Conservation (phyloP, 495 filamentous ascomycete species). For the Penicillium angulare region DNA sequence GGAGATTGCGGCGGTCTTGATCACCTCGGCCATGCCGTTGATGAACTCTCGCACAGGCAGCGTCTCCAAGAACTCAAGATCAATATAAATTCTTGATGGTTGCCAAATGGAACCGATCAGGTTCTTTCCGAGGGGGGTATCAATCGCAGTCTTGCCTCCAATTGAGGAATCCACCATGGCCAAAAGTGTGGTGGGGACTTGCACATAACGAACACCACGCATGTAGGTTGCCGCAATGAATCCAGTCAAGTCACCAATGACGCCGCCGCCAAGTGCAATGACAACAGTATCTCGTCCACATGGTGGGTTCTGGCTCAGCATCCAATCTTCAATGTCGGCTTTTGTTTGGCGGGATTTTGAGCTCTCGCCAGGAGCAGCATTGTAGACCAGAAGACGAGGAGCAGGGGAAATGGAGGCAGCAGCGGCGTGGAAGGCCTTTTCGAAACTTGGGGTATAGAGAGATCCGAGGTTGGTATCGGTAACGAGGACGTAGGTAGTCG, state of each 20-base stretch:
- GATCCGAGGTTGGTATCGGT: slow-evolving; percentile 90
- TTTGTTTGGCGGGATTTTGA: slow-evolving; percentile 93
- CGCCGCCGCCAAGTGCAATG: slow-evolving; percentile 93
- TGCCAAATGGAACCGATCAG: slow-evolving; percentile 97
- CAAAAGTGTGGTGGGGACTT: slow-evolving; percentile 91
- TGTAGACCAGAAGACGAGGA: slow-evolving; percentile 75
- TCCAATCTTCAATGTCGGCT: slow-evolving; percentile 95
- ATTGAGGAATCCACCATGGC: slow-evolving; percentile 99
- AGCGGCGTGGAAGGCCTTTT: slow-evolving; percentile 62
- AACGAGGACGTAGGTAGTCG: slow-evolving; percentile 92
- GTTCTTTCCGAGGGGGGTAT: slow-evolving; percentile 96
- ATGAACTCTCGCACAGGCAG: slow-evolving; percentile 91
- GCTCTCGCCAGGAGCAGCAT: slow-evolving; percentile 86
- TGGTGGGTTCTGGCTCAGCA: slow-evolving; percentile 69
- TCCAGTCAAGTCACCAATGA: slow-evolving; percentile 96
- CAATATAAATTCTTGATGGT: slow-evolving; percentile 88
- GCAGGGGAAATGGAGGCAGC: slow-evolving; percentile 50
- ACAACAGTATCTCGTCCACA: slow-evolving; percentile 94
- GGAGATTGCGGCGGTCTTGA: slow-evolving; percentile 98
- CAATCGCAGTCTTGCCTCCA: slow-evolving; percentile 97
- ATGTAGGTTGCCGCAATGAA: slow-evolving; percentile 98
- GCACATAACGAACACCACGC: slow-evolving; percentile 92
- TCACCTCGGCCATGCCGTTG: slow-evolving; percentile 98
- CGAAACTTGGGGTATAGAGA: slow-evolving; percentile 76
- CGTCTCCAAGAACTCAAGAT: slow-evolving; percentile 88